Base-by-base conservation (phyloP, 1,284 basidiomycete genomes). In the Phellinidium pouzarii region DNA sequence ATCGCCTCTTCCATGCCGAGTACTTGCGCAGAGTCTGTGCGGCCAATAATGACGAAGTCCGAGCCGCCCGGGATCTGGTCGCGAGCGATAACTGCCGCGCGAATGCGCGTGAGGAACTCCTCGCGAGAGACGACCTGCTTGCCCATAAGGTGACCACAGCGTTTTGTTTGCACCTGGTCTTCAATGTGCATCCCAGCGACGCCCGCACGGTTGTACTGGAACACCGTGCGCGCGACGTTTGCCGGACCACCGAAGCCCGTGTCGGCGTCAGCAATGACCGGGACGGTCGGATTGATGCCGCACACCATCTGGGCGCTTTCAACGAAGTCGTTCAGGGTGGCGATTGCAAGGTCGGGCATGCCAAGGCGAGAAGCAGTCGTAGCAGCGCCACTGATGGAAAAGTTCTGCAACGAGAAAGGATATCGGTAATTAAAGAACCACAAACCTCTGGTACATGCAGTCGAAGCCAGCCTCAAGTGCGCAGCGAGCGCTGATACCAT, bases 91-190 rank as follows among this genome's bases (percentile, higher is more conserved):
- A 82, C 84, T 0, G 88, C 88, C 3, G 88, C 86, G 29, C 84
- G 80, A 61, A 91, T 86, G 34, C 88, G 80, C 6, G 80, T 80
- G 31, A 88, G 51, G 59, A 88, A 90, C 61, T 87, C 86, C 59
- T 85, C 84, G 8, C 81, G 76, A 1, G 84, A 82, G 42, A 91
- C 88, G 60, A 91, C 78, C 55, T 87, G 83, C 66, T 91, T 91
- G 47, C 88, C 87, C 64, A 86, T 75, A 36, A 91, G 69, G 64
- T 91, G 87, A 1, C 87, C 88, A 60, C 88, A 91, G 52, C 87
- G 81, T 66, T 91, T 91, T 4, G 84, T 87, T 64, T 88, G 81
- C 2, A 89, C 85, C 66, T 91, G 88, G 64, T 90, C 88, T 65
- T 91, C 88, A 44, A 91, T 88, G 65, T 91, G 87, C 60, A 88